Conservation (phyloP, 192 early-diverging fungal genomes). For the Coemansia sp. region DNA sequence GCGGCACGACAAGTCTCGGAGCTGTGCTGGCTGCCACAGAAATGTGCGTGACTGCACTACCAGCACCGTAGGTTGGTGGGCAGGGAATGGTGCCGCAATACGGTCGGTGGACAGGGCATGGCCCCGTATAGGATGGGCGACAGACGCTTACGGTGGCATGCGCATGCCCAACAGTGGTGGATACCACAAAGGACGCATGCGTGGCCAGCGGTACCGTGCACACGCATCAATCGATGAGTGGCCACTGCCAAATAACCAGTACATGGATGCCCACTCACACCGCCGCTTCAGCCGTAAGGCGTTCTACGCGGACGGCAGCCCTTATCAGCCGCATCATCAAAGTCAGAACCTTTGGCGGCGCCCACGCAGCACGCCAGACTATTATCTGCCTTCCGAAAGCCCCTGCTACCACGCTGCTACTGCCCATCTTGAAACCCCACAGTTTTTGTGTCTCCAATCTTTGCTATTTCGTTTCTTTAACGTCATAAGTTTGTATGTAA, state of each 20-base stretch:
- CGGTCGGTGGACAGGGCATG: constrained; percentile 9
- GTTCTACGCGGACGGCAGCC: constrained; percentile 14
- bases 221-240: constrained; percentile 39
- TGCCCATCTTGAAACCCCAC: too few species aligned
- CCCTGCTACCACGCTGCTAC: constrained; percentile 1
- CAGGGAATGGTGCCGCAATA: constrained; percentile 30
- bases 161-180: constrained; percentile 17
- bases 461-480: too few species aligned
- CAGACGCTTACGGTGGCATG: constrained; percentile 27
- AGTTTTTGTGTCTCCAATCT: neutral
- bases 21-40: constrained; percentile 1
- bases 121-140: constrained; percentile 25
- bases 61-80: constrained; percentile 31
- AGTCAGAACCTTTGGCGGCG: constrained; percentile 28
- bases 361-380: constrained; percentile 18
- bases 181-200: constrained; percentile 23
- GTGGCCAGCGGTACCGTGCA: constrained; percentile 41
- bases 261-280: constrained; percentile 27
- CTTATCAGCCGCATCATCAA: constrained; percentile 40
- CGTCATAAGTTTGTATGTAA: neutral
- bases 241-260: constrained; percentile 43
- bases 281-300: constrained; percentile 14
- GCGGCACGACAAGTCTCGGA: neutral
- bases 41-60: constrained; percentile 13
- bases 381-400: constrained; percentile 16